Evolutionary conservation across 495 filamentous ascomycete genomes (phyloP), one percentile per base, ranked within the genome.

Genomic region (Neurospora sp.): DNA sequence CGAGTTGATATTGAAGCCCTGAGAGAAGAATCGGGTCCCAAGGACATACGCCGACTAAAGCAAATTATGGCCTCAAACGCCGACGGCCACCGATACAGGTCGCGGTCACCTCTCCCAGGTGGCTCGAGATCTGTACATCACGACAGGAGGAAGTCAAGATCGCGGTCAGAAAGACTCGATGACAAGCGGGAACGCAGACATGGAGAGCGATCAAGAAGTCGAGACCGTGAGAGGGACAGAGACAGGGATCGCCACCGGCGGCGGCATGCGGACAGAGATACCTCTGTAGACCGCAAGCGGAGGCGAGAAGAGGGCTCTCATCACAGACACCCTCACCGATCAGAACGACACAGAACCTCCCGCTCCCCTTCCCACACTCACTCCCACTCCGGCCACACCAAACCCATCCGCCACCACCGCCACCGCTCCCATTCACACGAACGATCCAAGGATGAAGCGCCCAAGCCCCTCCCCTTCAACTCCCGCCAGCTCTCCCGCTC

Each of bases 401-500:
- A 31, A 31, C 27, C 27, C 27, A 31, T 31, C 27, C 27, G 27
- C 27, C 27, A 31, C 27, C 27, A 31, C 27, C 27, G 27, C 27
- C 27, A 31, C 22, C 48, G 48, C 48, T 59, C 48, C 12, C 48
- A 22, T 1, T 59, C 48, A 42, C 76, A 70, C 3, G 76, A 65
- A 22, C 31, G 37, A 3, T 27, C 71, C 37, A 37, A 65, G 14
- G 31, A 65, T 1, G 53, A 35, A 65, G 6, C 69, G 8, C 17
- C n/a, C 41, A 74, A 40, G 8, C 72, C 76, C 17, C 89, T 97
- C 17, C 94, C 94, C 0, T 90, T 88, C 74, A 82, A 88, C 53
- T 89, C 92, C 10, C 83, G 86, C 37, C 83, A 84, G 53, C 86
- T 98, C 7, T 86, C 86, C 1, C 91, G 91, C 72, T 83, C 83